A percentile compares a stretch with the other conserved stretches of the same genome.
These are phyloP conservation scores for Tephrocybe sp. DNA, from an alignment of 768 basidiomycete species.

Conservation along the genomic window DNA sequence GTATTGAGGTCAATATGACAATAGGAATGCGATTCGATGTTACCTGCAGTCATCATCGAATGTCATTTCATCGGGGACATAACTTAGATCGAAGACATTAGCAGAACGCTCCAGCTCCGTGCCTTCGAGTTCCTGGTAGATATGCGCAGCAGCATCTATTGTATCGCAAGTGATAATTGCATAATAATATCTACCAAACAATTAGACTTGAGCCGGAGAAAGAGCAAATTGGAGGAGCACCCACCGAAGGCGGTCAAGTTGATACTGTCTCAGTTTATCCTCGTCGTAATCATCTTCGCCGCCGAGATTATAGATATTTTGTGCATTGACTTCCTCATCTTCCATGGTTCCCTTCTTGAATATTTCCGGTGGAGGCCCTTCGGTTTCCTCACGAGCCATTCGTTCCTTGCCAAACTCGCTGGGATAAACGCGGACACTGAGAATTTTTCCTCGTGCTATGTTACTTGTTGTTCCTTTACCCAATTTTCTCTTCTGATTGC, in stretches of 20 bases:
- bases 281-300: slow-evolving; percentile 82
- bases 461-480: slow-evolving; percentile 21
- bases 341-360: slow-evolving; percentile 56
- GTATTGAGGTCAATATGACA: background rate
- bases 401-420: slow-evolving; percentile 89
- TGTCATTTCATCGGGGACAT: slow-evolving; percentile 84
- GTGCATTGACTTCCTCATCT: slow-evolving; percentile 61
- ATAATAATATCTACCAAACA: slow-evolving; percentile 78
- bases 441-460: slow-evolving; percentile 61
- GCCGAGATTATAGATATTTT: slow-evolving; percentile 62
- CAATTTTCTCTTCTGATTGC: slow-evolving; percentile 15
- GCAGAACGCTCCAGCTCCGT: slow-evolving; percentile 96
- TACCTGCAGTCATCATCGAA: slow-evolving; percentile 80
- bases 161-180: slow-evolving; percentile 90
- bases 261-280: slow-evolving; percentile 84
- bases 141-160: slow-evolving; percentile 69
- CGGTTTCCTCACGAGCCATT: slow-evolving; percentile 81
- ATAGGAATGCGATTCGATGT: background rate
- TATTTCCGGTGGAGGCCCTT: slow-evolving; percentile 85
- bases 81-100: slow-evolving; percentile 93
- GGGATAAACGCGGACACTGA: slow-evolving; percentile 84
- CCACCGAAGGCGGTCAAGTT: slow-evolving; percentile 87
- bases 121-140: slow-evolving; percentile 85
- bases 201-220: background rate
- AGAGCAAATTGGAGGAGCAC: slow-evolving; percentile 20